Percentiles rank a stretch among this genome's conserved stretches.
Conservation (phyloP, 345 rosid genomes). For the Heritiera littoralis region DNA sequence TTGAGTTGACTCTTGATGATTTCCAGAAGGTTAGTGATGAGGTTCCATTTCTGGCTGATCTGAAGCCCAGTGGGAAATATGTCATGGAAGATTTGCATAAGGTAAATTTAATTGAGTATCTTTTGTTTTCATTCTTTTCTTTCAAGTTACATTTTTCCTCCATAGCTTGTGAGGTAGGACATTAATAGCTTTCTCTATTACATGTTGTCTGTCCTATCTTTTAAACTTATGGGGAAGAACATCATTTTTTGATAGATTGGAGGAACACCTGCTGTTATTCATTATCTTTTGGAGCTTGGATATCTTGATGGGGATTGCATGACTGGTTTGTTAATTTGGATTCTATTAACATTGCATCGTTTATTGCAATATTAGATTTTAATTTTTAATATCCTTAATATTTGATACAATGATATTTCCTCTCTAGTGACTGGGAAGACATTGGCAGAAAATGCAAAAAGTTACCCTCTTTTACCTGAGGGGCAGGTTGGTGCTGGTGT, state of each 20-base stretch:
- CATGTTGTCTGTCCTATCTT: not conserved
- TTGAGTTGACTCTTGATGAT: slow-evolving; percentile 85
- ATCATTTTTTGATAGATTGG: slow-evolving; percentile 53
- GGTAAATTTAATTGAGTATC: slow-evolving; percentile 43
- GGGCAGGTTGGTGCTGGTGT: slow-evolving; percentile 61
- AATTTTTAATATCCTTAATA: not conserved
- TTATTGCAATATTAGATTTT: slow-evolving; percentile 7
- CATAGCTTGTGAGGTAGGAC: not conserved
- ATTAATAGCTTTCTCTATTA: not conserved
- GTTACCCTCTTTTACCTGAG: slow-evolving; percentile 66
- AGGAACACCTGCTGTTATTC: slow-evolving; percentile 77
- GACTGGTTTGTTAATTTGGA: slow-evolving; percentile 54
- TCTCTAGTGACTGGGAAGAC: slow-evolving; percentile 88
- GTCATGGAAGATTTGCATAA: slow-evolving; percentile 98
- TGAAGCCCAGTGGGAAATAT: slow-evolving; percentile 96
- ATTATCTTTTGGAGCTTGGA: slow-evolving; percentile 64
- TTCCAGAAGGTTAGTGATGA: slow-evolving; percentile 93
- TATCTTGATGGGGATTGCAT: slow-evolving; percentile 69
- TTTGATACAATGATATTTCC: slow-evolving; percentile 22
- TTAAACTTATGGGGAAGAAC: not conserved
- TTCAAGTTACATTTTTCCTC: not conserved
- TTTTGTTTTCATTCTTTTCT: not conserved
- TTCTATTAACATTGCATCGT: slow-evolving; percentile 9
- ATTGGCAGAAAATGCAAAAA: slow-evolving; percentile 71
- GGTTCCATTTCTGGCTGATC: slow-evolving; percentile 93